Evolutionary conservation across 2,329 filamentous ascomycete species (phyloP), one percentile per base, ranked within the genome.

Genomic region (Fusarium scirpi): DNA sequence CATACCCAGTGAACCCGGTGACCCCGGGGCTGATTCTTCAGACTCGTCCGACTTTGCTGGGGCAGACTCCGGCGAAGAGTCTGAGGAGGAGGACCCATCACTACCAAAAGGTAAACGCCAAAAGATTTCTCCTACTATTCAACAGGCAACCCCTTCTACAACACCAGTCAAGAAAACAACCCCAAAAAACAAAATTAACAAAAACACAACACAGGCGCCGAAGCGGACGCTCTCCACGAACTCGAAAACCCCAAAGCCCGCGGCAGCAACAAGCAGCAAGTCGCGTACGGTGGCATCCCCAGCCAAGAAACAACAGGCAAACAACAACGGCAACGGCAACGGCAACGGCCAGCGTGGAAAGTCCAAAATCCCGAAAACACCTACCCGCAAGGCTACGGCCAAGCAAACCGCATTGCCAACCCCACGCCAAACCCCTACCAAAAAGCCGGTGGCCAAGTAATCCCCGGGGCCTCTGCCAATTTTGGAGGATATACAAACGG

Each of bases 31-130:
- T 16, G 74, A 79, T 12, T 72, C 77, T 16, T 77, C 76, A 32
- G 79, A 79, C 27, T 77, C 76, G 12, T 80, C 78, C 41, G 78
- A 79, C 49, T 80, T 80, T 69, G 75, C 76, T 18, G 77, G 69
- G 6, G 76, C 70, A 25, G 75, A 80, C 25, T 76, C 78, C 48
- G 79, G 77, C 34, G 78, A 80, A 22, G 73, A 75, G 53, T 71
- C 70, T 22, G 70, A 72, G 59, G 67, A 65, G 59, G 70, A 72
- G 32, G 56, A 67, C 29, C 74, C 65, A 24, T 58, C 56, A 47
- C 49, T 69, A 51, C 58, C 64, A 65, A 76, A 80, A 81, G 80
- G 79, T 81, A 81, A 81, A 79, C 68, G 67, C 59, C 72, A 75
- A 61, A 78, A 77, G 58, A 63, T 38, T 62, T 73, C 69, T 69